A percentile compares a stretch with the other conserved stretches of the same genome.
These are phyloP conservation scores for Cyberlindnera misumaiensis DNA, from an alignment of 805 yeast genomes.

Conservation along the genomic window DNA sequence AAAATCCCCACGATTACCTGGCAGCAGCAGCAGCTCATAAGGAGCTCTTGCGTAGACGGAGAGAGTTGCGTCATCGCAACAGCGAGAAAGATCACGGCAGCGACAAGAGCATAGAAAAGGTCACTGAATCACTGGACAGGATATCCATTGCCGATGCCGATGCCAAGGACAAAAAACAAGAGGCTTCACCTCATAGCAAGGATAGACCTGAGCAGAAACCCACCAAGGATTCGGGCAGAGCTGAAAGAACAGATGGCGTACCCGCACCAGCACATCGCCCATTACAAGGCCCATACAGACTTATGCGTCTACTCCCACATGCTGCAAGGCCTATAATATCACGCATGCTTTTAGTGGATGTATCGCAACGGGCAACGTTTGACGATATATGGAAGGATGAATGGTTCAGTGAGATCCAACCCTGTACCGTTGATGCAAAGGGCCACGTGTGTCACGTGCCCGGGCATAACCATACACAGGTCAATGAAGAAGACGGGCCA, in stretches of 20 bases:
- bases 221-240: background rate
- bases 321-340: constrained; percentile 74
- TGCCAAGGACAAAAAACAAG: background rate
- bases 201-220: background rate
- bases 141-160: constrained; percentile 8
- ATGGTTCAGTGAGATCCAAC: constrained; percentile 59
- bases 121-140: constrained; percentile 12
- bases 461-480: constrained; percentile 45
- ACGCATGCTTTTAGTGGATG: constrained; percentile 57
- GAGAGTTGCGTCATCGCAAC: constrained; percentile 33
- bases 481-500: constrained; percentile 35
- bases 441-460: constrained; percentile 36
- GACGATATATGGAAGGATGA: constrained; percentile 60
- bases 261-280: constrained; percentile 2
- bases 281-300: constrained; percentile 74
- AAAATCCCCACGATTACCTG: constrained; percentile 67
- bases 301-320: constrained; percentile 76
- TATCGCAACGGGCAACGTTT: constrained; percentile 55
- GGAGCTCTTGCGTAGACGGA: constrained; percentile 51
- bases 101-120: constrained; percentile 4
- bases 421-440: constrained; percentile 47
- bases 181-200: background rate
- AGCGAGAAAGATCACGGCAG: constrained; percentile 1
- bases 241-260: constrained; percentile 1
- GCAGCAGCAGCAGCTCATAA: constrained; percentile 70